Percentiles rank a stretch among this genome's conserved stretches.
Conservation (phyloP, 208 protist species). For the Porcisia hertigi region DNA sequence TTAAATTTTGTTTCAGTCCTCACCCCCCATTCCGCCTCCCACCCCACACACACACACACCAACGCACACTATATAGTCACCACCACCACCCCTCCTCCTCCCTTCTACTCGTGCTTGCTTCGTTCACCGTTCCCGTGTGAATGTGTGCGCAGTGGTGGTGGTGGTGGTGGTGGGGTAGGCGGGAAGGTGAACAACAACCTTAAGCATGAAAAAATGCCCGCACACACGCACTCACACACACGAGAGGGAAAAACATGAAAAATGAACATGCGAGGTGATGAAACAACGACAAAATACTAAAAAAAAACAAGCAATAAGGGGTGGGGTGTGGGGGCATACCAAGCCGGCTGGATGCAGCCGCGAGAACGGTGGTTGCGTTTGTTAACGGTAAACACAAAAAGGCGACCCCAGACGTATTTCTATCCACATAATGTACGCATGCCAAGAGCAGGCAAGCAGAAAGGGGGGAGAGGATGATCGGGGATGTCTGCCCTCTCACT, state of each 20-base stretch:
- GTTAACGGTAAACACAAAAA: too few species aligned
- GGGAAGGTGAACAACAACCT: neutral
- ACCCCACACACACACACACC: neutral
- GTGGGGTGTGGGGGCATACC: neutral
- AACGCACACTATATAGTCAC: neutral
- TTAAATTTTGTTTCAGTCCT: neutral
- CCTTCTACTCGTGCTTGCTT: neutral
- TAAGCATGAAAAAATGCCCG: neutral
- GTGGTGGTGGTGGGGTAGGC: conserved; percentile 8
- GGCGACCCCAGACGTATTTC: too few species aligned
- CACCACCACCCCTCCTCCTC: neutral
- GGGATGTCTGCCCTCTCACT: neutral
- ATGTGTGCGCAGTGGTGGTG: neutral
- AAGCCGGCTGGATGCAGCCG: neutral
- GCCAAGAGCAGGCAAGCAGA: neutral
- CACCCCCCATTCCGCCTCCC: neutral
- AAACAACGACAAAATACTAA: neutral
- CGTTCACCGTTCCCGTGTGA: neutral
- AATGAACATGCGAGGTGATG: too few species aligned
- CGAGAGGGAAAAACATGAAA: too few species aligned
- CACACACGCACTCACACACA: neutral
- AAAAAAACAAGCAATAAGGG: neutral
- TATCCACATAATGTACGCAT: too few species aligned
- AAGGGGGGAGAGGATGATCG: neutral
- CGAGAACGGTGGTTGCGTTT: neutral